Percentiles rank a stretch among this genome's conserved stretches.
Conservation (phyloP, 805 yeast genomes). For the Komagataella ulmi region DNA sequence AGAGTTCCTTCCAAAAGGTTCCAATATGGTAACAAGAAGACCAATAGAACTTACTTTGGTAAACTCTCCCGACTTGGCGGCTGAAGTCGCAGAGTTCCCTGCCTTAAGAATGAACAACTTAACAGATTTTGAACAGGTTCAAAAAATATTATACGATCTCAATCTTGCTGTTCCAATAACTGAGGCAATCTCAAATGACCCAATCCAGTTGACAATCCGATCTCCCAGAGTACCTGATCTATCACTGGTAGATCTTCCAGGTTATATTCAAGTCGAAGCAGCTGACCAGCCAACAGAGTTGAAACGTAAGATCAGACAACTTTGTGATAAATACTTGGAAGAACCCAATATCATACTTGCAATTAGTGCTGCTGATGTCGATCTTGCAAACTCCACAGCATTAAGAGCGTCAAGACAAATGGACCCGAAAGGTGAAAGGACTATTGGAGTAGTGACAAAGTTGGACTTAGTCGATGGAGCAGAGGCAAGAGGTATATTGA, state of each 20-base stretch:
- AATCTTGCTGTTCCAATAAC: constrained; percentile 83
- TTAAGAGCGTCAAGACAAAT: constrained; percentile 77
- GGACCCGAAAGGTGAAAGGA: constrained; percentile 91
- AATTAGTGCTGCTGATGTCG: constrained; percentile 96
- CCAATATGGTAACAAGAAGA: constrained; percentile 95
- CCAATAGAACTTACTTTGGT: constrained; percentile 92
- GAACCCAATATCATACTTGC: constrained; percentile 92
- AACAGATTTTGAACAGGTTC: constrained; percentile 83
- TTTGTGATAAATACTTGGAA: constrained; percentile 78
- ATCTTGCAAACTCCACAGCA: constrained; percentile 91
- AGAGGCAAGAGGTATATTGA: constrained; percentile 52
- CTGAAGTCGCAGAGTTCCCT: constrained; percentile 90
- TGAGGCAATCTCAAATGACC: constrained; percentile 85
- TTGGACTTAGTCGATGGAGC: constrained; percentile 78
- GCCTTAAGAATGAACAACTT: constrained; percentile 70
- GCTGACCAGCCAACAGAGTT: constrained; percentile 88
- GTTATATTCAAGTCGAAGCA: constrained; percentile 93
- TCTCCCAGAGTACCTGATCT: constrained; percentile 89
- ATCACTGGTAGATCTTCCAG: constrained; percentile 91
- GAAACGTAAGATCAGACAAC: constrained; percentile 60
- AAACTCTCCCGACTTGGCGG: constrained; percentile 66
- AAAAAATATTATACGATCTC: constrained; percentile 71
- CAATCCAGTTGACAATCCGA: constrained; percentile 81
- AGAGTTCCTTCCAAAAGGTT: constrained; percentile 92
- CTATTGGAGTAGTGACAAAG: constrained; percentile 93